Conservation (phyloP, 441 rosid genomes). For the Manihot esculenta region DNA sequence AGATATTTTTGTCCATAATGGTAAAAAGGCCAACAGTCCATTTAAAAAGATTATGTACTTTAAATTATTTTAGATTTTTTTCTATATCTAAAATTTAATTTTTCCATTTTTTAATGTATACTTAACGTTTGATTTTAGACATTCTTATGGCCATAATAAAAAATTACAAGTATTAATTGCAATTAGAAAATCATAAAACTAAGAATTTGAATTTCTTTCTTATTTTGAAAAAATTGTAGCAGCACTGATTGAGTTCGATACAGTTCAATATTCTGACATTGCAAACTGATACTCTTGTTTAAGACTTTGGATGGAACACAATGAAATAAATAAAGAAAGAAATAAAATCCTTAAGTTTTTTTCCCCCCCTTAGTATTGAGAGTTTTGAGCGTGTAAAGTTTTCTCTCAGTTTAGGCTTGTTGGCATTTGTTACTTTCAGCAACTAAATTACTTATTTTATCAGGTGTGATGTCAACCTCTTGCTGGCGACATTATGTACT, state of each 20-base stretch:
- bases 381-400: neutral
- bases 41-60: neutral
- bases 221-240: neutral
- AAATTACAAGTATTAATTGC: neutral
- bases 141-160: neutral
- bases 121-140: neutral
- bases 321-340: neutral
- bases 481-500: slow-evolving; percentile 75
- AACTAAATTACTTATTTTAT: slow-evolving; percentile 22
- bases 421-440: slow-evolving; percentile 7
- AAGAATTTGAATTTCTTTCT: neutral
- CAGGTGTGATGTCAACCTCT: slow-evolving; percentile 86
- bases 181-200: neutral
- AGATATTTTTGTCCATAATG: neutral
- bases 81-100: neutral
- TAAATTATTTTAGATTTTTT: neutral
- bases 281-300: neutral
- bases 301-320: neutral
- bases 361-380: neutral
- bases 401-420: slow-evolving; percentile 1
- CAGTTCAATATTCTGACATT: neutral
- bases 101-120: neutral
- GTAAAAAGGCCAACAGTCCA: neutral
- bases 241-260: neutral
- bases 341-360: neutral